phyloP scores from a whole-genome alignment of 768 basidiomycete species.

The Russula emetica region DNA sequence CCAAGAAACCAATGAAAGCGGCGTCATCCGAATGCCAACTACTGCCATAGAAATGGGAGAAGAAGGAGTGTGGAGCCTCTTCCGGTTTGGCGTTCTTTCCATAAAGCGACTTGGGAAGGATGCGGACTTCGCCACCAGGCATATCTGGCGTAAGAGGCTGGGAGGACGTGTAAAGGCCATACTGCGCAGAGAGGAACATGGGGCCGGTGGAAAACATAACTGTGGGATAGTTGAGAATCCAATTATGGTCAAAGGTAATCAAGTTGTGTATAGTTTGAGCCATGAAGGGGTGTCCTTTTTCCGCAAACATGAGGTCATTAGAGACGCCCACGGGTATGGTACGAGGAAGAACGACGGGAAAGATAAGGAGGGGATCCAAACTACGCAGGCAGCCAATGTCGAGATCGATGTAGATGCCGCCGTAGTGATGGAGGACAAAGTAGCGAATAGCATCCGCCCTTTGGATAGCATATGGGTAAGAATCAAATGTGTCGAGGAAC shows the following conservation, averaged over 20 bases:
- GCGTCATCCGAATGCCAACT: constrained; percentile 99
- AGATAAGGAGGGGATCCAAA: constrained; percentile 79
- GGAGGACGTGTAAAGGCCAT: constrained; percentile 76
- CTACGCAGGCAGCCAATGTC: constrained; percentile 91
- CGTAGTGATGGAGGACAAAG: constrained; percentile 93
- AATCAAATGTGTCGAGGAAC: constrained; percentile 92
- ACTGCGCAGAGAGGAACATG: constrained; percentile 96
- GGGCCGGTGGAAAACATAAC: constrained; percentile 99
- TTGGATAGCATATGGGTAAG: constrained; percentile 87
- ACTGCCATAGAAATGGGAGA: constrained; percentile 96
- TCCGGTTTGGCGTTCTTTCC: constrained; percentile 87
- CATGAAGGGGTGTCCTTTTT: constrained; percentile 82
- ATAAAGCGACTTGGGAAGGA: constrained; percentile 94
- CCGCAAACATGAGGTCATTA: constrained; percentile 94
- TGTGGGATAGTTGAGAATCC: constrained; percentile 95
- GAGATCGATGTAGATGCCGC: constrained; percentile 93
- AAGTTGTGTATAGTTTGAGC: constrained; percentile 91
- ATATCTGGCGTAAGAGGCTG: constrained; percentile 50
- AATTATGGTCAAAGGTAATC: constrained; percentile 86
- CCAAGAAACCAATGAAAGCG: constrained; percentile 92
- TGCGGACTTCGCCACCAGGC: constrained; percentile 72
- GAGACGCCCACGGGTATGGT: constrained; percentile 97
- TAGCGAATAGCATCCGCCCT: constrained; percentile 98
- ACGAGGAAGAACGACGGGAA: constrained; percentile 85
- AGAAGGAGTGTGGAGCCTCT: constrained; percentile 89